phyloP scores from a whole-genome alignment of 2,329 filamentous ascomycete species.

The Penicillium psychrosexuale region DNA sequence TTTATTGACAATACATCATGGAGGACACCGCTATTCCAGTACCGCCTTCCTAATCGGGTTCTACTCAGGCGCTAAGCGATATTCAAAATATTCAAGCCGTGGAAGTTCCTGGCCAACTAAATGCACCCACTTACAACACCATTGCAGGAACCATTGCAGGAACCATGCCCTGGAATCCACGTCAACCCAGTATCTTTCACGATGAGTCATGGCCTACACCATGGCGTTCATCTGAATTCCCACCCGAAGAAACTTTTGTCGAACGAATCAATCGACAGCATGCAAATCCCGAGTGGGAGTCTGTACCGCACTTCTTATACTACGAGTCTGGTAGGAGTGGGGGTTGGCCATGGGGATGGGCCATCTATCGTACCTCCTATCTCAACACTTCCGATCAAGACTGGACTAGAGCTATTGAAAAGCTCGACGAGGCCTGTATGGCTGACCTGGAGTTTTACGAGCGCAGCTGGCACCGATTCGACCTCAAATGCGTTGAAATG shows the following conservation, averaged over 20 bases:
- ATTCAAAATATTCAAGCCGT: no score
- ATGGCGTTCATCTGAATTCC: not conserved
- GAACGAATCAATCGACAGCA: not conserved
- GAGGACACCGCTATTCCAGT: no score
- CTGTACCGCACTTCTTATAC: not conserved
- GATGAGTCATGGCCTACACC: not conserved
- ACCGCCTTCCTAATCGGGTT: no score
- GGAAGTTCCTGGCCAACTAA: not conserved
- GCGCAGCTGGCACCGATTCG: not conserved
- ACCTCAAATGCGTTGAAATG: not conserved
- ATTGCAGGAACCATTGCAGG: not conserved
- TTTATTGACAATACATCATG: no score
- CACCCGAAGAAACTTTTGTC: not conserved
- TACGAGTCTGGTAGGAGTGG: not conserved
- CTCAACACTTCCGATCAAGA: not conserved
- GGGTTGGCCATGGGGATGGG: slow-evolving; percentile 1
- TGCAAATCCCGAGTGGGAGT: not conserved
- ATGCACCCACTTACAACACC: not conserved
- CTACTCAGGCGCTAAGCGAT: no score
- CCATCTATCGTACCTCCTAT: slow-evolving; percentile 1
- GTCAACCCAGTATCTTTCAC: not conserved
- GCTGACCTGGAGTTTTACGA: not conserved
- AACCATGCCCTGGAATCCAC: not conserved
- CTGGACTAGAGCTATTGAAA: not conserved
- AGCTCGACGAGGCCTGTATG: slow-evolving; percentile 4